These are phyloP conservation scores for Scheffersomyces illinoinensis DNA, from an alignment of 1,139 yeast species.

Conservation along the genomic window DNA sequence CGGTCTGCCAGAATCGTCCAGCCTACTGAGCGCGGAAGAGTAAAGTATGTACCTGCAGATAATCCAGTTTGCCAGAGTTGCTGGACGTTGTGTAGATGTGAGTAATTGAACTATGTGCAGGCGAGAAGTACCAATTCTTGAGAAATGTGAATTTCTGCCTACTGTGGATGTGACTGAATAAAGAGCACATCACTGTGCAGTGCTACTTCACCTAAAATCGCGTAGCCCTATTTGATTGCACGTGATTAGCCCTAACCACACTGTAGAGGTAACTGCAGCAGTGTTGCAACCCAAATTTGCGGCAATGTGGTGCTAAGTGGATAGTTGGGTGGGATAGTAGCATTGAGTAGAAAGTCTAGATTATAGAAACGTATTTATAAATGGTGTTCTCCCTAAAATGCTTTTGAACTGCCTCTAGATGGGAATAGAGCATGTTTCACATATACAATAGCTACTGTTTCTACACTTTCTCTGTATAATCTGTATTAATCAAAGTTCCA, in stretches of 20 bases:
- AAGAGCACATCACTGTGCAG: not conserved
- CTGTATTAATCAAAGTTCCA: not conserved
- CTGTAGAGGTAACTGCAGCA: not conserved
- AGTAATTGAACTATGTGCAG: not conserved
- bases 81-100: not conserved
- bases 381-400: no score
- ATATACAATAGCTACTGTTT: not conserved
- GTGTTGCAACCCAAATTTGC: not conserved
- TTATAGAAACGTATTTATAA: no score
- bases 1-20: not conserved
- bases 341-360: not conserved
- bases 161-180: not conserved
- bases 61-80: not conserved
- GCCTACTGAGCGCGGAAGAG: not conserved
- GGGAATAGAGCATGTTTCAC: no score
- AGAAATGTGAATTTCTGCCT: not conserved
- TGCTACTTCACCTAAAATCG: not conserved
- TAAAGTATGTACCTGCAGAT: not conserved
- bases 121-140: not conserved
- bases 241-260: constrained; percentile 16
- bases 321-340: not conserved
- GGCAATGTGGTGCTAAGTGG: not conserved
- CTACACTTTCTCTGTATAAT: not conserved
- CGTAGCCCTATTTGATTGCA: constrained; percentile 15
- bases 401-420: no score